These are phyloP conservation scores for Colletotrichum horii DNA, from an alignment of 2,329 filamentous ascomycete species.

Conservation along the genomic window DNA sequence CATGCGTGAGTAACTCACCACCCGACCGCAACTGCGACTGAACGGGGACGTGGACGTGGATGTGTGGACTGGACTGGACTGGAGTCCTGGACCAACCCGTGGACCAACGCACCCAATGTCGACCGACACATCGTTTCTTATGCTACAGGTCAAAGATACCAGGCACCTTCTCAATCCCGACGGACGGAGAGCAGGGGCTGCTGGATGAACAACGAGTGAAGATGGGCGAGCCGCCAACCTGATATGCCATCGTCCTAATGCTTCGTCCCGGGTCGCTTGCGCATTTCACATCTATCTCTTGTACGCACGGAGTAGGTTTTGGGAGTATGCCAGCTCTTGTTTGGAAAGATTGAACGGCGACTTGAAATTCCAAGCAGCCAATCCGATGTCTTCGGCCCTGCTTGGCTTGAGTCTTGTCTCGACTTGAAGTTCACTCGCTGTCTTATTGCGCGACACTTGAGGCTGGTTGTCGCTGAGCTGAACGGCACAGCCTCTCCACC, in stretches of 20 bases:
- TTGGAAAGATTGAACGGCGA: background rate
- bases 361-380: background rate
- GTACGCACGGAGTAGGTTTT: background rate
- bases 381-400: background rate
- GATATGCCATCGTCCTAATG: background rate
- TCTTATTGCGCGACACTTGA: background rate
- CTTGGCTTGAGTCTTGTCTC: background rate
- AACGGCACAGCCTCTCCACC: background rate
- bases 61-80: background rate
- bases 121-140: constrained; percentile 3
- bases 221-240: background rate
- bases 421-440: background rate
- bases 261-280: background rate
- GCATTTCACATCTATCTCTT: background rate
- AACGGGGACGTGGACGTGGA: background rate
- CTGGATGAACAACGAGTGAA: background rate
- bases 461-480: background rate
- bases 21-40: constrained; percentile 19
- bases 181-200: constrained; percentile 5
- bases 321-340: background rate
- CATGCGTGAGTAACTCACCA: background rate
- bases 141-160: constrained; percentile 13
- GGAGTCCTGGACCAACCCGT: background rate
- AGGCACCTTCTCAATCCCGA: background rate
- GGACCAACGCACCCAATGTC: constrained; percentile 2